These are phyloP conservation scores for Myxozyma nipponensis DNA, from an alignment of 805 yeast genomes.

Conservation along the genomic window DNA sequence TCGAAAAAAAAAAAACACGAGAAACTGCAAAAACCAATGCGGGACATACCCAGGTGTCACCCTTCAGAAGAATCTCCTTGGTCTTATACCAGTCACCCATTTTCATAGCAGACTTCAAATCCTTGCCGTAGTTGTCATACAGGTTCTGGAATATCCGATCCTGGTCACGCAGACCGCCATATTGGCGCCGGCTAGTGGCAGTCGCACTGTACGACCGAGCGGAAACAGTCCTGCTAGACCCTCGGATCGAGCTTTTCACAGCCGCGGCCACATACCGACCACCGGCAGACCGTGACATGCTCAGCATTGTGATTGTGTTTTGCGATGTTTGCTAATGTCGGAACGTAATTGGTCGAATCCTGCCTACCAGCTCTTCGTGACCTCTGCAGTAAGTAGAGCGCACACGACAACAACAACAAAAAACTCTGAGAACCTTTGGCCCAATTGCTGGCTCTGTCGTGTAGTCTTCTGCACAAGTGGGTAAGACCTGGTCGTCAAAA, in stretches of 20 bases:
- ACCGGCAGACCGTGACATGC: slow-evolving; percentile 3
- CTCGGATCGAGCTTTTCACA: neutral
- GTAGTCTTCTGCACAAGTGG: too few species aligned
- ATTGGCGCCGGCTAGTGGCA: slow-evolving; percentile 46
- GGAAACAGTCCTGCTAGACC: neutral
- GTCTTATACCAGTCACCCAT: slow-evolving; percentile 94
- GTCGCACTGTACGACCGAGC: slow-evolving; percentile 33
- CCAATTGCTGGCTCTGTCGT: too few species aligned
- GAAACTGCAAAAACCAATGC: neutral
- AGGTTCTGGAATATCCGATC: slow-evolving; percentile 86
- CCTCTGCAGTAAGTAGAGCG: too few species aligned
- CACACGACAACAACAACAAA: too few species aligned
- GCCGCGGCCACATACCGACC: neutral
- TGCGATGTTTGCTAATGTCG: neutral
- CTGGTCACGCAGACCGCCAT: slow-evolving; percentile 75
- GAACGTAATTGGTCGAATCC: neutral
- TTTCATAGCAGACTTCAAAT: slow-evolving; percentile 65
- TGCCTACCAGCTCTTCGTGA: neutral
- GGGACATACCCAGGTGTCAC: slow-evolving; percentile 62
- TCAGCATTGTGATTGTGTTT: slow-evolving; percentile 2
- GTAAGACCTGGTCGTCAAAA: too few species aligned
- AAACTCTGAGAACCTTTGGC: too few species aligned
- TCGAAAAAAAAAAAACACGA: neutral
- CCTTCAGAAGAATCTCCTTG: slow-evolving; percentile 75
- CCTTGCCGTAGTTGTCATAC: slow-evolving; percentile 70